Conservation (phyloP, 2,329 filamentous ascomycete species). For the Samsoniella hepiali region DNA sequence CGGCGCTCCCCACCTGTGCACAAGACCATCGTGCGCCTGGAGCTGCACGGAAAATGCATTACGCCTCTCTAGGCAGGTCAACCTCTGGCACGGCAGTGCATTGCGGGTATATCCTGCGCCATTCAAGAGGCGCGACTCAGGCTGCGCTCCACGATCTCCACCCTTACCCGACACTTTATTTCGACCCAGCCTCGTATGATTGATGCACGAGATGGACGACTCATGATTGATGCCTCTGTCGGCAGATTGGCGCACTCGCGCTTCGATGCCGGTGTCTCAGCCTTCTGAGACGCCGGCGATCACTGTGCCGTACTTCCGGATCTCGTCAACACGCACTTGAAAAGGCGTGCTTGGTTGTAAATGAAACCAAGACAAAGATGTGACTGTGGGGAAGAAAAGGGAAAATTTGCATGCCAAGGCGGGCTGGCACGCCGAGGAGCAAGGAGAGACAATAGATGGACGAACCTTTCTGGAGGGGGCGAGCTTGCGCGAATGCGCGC, state of each 20-base stretch:
- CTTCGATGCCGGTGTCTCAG: constrained; percentile 16
- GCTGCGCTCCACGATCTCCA: constrained; percentile 17
- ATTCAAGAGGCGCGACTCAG: constrained; percentile 7
- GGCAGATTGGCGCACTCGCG: neutral
- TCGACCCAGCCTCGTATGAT: neutral
- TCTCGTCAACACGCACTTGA: neutral
- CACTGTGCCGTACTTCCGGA: constrained; percentile 15
- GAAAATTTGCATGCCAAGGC: constrained; percentile 5
- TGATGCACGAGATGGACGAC: constrained; percentile 11
- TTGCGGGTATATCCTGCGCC: constrained; percentile 4
- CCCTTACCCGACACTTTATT: constrained; percentile 18
- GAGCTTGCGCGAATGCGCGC: constrained; percentile 44
- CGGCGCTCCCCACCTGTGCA: neutral
- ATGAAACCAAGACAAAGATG: constrained; percentile 4
- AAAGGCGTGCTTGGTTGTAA: constrained; percentile 1
- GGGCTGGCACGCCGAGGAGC: neutral
- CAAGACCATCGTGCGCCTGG: constrained; percentile 9
- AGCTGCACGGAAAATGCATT: constrained; percentile 3
- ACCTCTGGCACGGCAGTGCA: neutral
- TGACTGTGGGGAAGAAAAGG: constrained; percentile 15
- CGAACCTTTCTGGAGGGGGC: constrained; percentile 49
- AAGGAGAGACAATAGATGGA: constrained; percentile 5
- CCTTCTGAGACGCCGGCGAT: constrained; percentile 15
- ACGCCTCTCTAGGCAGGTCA: constrained; percentile 7
- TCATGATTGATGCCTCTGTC: neutral